Evolutionary conservation across 371 early-diverging fungal genomes (phyloP).

Genomic region (Mucor lusitanicus): DNA sequence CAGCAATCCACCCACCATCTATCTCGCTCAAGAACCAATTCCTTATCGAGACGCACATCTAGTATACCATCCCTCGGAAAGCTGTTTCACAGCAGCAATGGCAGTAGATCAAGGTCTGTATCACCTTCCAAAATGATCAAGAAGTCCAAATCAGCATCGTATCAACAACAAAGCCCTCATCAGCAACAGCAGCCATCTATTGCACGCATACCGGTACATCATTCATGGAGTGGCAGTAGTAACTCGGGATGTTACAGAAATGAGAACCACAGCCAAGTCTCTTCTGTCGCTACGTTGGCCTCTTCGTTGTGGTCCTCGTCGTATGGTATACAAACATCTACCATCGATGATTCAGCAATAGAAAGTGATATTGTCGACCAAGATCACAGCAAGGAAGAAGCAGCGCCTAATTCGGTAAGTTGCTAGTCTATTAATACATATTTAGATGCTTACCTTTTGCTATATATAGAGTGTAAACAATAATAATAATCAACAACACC

Average conservation of each 20-base stretch:
- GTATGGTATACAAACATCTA: neutral
- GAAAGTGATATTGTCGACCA: neutral
- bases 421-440: neutral
- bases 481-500: neutral
- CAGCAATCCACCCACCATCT: neutral
- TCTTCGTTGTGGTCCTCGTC: slow-evolving; percentile 3
- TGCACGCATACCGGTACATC: slow-evolving; percentile 1
- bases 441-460: neutral
- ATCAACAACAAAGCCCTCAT: neutral
- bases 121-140: slow-evolving; percentile 15
- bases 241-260: neutral
- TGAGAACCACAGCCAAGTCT: neutral
- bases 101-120: slow-evolving; percentile 9
- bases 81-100: slow-evolving; percentile 22
- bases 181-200: neutral
- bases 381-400: neutral
- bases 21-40: slow-evolving; percentile 30
- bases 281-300: neutral
- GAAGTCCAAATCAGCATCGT: neutral
- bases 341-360: neutral
- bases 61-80: slow-evolving; percentile 41
- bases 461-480: neutral
- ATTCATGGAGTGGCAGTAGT: slow-evolving; percentile 8
- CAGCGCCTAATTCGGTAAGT: neutral
- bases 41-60: slow-evolving; percentile 16